Conservation (phyloP, 257 asterid genomes). For the Petunia axillaris region DNA sequence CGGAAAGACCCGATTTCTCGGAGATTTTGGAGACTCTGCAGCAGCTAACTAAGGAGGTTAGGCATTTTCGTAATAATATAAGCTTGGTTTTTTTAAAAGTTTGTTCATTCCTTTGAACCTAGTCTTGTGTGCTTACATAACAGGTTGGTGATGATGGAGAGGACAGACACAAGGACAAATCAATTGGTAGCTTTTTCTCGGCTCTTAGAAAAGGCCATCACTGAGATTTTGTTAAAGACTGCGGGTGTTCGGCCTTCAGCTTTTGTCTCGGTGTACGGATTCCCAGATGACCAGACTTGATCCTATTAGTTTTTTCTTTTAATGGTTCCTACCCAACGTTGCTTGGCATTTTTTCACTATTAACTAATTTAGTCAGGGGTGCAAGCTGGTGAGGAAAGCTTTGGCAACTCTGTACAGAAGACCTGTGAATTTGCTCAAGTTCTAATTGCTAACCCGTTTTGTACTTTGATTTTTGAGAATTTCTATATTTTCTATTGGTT, state of each 20-base stretch:
- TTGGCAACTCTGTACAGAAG: conserved; percentile 17
- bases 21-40: conserved; percentile 48
- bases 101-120: not conserved
- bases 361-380: conserved; percentile 20
- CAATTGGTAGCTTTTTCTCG: conserved; percentile 41
- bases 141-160: conserved; percentile 48
- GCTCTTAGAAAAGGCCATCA: conserved; percentile 48
- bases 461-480: not conserved
- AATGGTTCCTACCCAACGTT: not conserved
- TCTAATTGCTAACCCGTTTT: conserved; percentile 16
- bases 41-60: conserved; percentile 46
- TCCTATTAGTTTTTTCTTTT: conserved; percentile 10
- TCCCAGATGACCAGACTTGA: conserved; percentile 11
- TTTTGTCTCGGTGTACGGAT: not conserved
- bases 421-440: conserved; percentile 21
- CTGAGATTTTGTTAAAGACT: conserved; percentile 24
- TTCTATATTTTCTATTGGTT: not conserved
- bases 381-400: conserved; percentile 25
- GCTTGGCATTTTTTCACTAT: not conserved
- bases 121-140: conserved; percentile 11
- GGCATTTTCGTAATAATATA: conserved; percentile 4
- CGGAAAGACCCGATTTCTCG: conserved; percentile 52
- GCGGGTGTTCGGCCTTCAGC: conserved; percentile 1
- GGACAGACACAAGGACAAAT: conserved; percentile 46
- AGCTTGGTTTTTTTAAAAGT: not conserved